Evolutionary conservation across 2,329 filamentous ascomycete genomes (phyloP).

Genomic region (Penicillium sp.): DNA sequence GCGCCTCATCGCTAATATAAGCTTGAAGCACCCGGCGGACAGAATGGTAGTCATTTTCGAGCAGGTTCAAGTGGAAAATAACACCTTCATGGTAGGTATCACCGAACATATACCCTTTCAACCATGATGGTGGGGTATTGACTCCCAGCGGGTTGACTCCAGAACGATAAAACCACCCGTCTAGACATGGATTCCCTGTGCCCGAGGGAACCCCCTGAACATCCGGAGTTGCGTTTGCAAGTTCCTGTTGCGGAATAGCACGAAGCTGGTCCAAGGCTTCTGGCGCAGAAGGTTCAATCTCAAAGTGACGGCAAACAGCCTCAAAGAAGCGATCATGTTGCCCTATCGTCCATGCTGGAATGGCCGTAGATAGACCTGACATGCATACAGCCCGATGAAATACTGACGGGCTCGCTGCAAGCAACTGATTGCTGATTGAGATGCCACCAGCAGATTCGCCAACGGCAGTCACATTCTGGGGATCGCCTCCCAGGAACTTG

Average conservation of each 20-base stretch:
- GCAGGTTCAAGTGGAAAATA: conserved; percentile 27
- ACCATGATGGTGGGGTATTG: conserved; percentile 19
- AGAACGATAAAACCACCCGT: conserved; percentile 25
- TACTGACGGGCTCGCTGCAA: conserved; percentile 13
- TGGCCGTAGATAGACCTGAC: conserved; percentile 23
- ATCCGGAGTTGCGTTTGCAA: conserved; percentile 23
- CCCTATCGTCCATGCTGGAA: conserved; percentile 23
- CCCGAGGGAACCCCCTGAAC: conserved; percentile 25
- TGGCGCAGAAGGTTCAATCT: conserved; percentile 12
- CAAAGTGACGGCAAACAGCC: conserved; percentile 21
- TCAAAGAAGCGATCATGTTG: conserved; percentile 24
- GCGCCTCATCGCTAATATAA: conserved; percentile 9
- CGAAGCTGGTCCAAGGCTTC: conserved; percentile 20
- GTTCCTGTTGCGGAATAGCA: conserved; percentile 21
- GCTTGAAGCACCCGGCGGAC: conserved; percentile 12
- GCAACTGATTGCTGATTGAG: conserved; percentile 27
- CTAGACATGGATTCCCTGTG: conserved; percentile 28
- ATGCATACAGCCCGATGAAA: conserved; percentile 28
- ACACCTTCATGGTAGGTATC: conserved; percentile 29
- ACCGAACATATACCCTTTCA: conserved; percentile 24
- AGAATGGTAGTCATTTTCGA: conserved; percentile 15
- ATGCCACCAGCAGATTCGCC: conserved; percentile 30
- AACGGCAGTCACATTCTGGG: conserved; percentile 30
- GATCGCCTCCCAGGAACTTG: conserved; percentile 33
- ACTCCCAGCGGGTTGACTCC: conserved; percentile 11